Evolutionary conservation across 176 grass and related monocot genomes (phyloP), one percentile per base, ranked within the genome.

Genomic region (Poa pratensis): DNA sequence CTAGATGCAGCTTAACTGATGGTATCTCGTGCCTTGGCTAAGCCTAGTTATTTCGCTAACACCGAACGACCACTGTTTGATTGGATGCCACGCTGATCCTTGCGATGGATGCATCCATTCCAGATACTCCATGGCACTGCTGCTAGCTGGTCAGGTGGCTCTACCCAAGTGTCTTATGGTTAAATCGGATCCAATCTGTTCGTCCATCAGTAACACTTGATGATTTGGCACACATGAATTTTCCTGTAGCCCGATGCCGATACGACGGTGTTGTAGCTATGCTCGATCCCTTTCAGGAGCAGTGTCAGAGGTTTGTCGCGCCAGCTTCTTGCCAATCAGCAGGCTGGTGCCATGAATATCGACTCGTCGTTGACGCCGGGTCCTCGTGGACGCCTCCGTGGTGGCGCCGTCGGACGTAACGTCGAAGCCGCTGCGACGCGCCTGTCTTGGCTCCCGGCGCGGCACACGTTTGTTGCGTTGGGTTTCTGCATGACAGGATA

Each of bases 191-290:
- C 73, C 73, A 76, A 73, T 86, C 79, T 48, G 84, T 46, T 72
- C 4, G 68, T 71, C 43, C n/a, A 73, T 76, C 53, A 18, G 20
- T 52, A 57, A 32, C 43, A 39, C 79, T 27, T 26, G 22, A 45
- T 78, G 7, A 22, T 67, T 58, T 52, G 65, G 71, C 53, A 82
- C 69, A 78, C 46, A 76, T 67, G 24, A 17, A 12, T 49, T 83
- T 19, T 46, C 60, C 79, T 83, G 88, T 79, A 77, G 24, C 62
- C 75, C 23, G 85, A 87, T 26, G 80, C 48, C 79, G 89, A 80
- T 16, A 30, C 13, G 57, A 83, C 80, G 27, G 67, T 73, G 84
- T 51, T 78, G 80, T 23, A 75, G 48, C 80, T 52, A 75, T 65
- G n/a, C 51, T 24, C 32, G n/a, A 75, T 87, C 84, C 43, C 69